A percentile compares a stretch with the other conserved stretches of the same genome.
Conservation (phyloP, 2,329 filamentous ascomycete species). For the Pezicula neosporulosa region DNA sequence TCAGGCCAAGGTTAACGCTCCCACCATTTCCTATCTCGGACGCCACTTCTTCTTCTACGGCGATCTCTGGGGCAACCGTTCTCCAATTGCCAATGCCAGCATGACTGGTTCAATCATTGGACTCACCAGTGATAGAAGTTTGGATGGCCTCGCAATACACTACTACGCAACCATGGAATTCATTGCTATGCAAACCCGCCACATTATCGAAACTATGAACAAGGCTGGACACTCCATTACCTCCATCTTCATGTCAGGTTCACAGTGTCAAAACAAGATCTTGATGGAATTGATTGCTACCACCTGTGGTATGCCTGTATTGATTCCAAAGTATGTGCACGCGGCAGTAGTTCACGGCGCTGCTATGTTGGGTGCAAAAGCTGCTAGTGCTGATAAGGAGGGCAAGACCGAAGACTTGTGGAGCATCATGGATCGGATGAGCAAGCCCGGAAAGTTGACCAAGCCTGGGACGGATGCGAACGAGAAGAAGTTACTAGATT, state of each 20-base stretch:
- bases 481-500: conserved; percentile 76
- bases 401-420: conserved; percentile 85
- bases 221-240: conserved; percentile 78
- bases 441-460: conserved; percentile 84
- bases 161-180: conserved; percentile 98
- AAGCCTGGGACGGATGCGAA: conserved; percentile 67
- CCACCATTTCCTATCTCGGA: conserved; percentile 78
- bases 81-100: conserved; percentile 84
- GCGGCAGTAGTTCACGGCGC: conserved; percentile 97
- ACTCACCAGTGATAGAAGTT: conserved; percentile 78
- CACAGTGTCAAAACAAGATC: conserved; percentile 92
- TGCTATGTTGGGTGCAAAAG: conserved; percentile 96
- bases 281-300: conserved; percentile 91
- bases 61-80: conserved; percentile 94
- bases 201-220: conserved; percentile 96
- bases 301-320: conserved; percentile 84
- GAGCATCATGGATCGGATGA: conserved; percentile 97
- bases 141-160: conserved; percentile 83
- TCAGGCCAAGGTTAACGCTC: conserved; percentile 64
- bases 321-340: conserved; percentile 91
- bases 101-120: conserved; percentile 92
- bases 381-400: conserved; percentile 75
- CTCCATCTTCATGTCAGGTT: conserved; percentile 98
- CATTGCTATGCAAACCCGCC: conserved; percentile 92
- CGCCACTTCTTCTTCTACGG: conserved; percentile 99